Conservation (phyloP, 2,329 filamentous ascomycete genomes). For the Periconia sp. region DNA sequence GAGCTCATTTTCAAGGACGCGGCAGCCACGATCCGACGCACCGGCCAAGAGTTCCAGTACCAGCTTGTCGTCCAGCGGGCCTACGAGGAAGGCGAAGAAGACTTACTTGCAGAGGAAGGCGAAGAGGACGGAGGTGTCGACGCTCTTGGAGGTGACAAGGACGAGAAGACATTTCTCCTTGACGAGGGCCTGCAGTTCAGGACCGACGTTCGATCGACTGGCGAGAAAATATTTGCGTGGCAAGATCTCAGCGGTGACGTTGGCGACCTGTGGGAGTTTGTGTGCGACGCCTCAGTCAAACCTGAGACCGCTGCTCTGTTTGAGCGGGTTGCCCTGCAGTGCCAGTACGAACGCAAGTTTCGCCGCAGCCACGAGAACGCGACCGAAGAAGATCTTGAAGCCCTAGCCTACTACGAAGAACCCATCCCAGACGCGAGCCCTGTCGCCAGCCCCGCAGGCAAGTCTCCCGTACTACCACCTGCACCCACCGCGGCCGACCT, state of each 20-base stretch:
- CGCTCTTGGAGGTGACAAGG: slow-evolving; percentile 77
- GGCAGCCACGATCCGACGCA: slow-evolving; percentile 87
- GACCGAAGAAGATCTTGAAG: slow-evolving; percentile 77
- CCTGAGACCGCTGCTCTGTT: slow-evolving; percentile 78
- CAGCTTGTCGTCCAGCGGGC: slow-evolving; percentile 95
- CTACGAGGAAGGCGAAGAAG: slow-evolving; percentile 96
- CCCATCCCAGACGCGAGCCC: slow-evolving; percentile 67
- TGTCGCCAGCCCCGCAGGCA: slow-evolving; percentile 54
- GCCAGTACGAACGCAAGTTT: slow-evolving; percentile 97
- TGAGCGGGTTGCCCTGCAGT: slow-evolving; percentile 82
- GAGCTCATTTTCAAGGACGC: slow-evolving; percentile 99
- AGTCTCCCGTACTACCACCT: slow-evolving; percentile 43
- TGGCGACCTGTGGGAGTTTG: slow-evolving; percentile 96
- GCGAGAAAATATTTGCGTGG: slow-evolving; percentile 91
- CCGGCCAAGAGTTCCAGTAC: slow-evolving; percentile 94
- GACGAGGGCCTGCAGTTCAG: slow-evolving; percentile 90
- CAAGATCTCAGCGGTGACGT: slow-evolving; percentile 90
- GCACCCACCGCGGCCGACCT: slow-evolving; percentile 38
- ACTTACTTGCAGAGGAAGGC: slow-evolving; percentile 87
- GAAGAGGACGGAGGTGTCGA: slow-evolving; percentile 80
- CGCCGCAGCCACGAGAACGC: slow-evolving; percentile 79
- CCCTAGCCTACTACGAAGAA: slow-evolving; percentile 79
- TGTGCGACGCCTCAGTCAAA: slow-evolving; percentile 79
- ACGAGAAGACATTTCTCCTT: slow-evolving; percentile 97
- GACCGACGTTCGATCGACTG: slow-evolving; percentile 78